Evolutionary conservation across 2,329 filamentous ascomycete species (phyloP), one percentile per base, ranked within the genome.

Genomic region (Delphinella strobiligena): DNA sequence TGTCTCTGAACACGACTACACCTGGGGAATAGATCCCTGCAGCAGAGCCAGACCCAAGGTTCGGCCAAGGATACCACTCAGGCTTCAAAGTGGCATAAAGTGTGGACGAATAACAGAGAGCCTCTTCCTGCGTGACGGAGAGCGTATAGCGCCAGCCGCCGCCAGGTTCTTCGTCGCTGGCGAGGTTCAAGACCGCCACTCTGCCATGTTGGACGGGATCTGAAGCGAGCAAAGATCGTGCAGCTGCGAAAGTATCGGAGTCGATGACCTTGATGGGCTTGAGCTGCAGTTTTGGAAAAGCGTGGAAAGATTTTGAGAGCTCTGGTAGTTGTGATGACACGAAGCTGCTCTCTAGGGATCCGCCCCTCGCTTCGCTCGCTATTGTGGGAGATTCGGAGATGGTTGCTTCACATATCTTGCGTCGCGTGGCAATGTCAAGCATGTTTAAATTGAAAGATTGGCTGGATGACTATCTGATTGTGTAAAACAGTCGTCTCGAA

Each of bases 71-170:
- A 35, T 40, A 40, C 3, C 5, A 40, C 15, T 40, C 32, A 5
- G 11, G 5, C 5, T 31, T 31, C 16, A 40, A n/a, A 2, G 38
- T 40, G 11, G 12, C 12, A 10, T 38, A 42, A 3, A 42, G 4
- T 4, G 40, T 42, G 3, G 35, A 34, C 2, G 40, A 42, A 15
- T 42, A 42, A 19, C 40, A 42, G 2, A 42, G 24, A 2, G 40
- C 40, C 31, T 42, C 40, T 42, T 42, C 40, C 17, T 42, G 40
- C 5, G 40, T 42, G 12, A 12, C 15, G 12, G 34, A 38, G 2
- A 42, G 18, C n/a, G 40, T n/a, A 14, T 38, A 34, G n/a, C 35
- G 36, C 40, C 40, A 42, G 31, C 40, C 40, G 35, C 40, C 40
- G 12, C 34, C 40, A 2, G 34, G 40, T 7, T 37, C 19, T 16